Conservation (phyloP, 176 grass and related monocot species). For the Hyparrhenia diplandra region DNA sequence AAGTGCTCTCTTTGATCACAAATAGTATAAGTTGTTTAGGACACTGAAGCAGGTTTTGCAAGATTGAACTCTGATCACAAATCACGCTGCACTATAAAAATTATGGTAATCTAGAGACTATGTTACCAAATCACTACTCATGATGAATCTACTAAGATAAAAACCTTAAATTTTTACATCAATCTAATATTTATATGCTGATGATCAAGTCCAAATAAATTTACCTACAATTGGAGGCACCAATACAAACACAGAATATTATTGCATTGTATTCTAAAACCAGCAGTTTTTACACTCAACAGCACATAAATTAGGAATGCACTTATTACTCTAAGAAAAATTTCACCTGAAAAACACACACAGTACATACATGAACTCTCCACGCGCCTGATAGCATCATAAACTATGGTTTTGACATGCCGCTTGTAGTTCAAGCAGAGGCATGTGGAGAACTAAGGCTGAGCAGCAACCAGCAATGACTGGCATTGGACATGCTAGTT, state of each 20-base stretch:
- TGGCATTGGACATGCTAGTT: background rate
- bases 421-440: background rate
- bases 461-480: background rate
- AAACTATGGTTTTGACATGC: background rate
- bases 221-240: background rate
- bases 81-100: background rate
- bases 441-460: background rate
- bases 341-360: background rate
- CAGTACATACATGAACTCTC: background rate
- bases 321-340: constrained; percentile 6
- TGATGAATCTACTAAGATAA: background rate
- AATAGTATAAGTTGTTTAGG: background rate
- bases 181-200: background rate
- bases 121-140: background rate
- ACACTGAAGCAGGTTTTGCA: background rate
- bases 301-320: constrained; percentile 14
- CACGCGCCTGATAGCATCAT: background rate
- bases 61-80: background rate
- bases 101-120: background rate
- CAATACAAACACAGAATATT: background rate
- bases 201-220: background rate
- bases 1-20: background rate
- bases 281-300: constrained; percentile 2
- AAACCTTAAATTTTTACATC: background rate
- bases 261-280: background rate